A percentile compares a stretch with the other conserved stretches of the same genome.
These are phyloP conservation scores for Xylaria digitata DNA, from an alignment of 2,329 filamentous ascomycete species.

Conservation along the genomic window DNA sequence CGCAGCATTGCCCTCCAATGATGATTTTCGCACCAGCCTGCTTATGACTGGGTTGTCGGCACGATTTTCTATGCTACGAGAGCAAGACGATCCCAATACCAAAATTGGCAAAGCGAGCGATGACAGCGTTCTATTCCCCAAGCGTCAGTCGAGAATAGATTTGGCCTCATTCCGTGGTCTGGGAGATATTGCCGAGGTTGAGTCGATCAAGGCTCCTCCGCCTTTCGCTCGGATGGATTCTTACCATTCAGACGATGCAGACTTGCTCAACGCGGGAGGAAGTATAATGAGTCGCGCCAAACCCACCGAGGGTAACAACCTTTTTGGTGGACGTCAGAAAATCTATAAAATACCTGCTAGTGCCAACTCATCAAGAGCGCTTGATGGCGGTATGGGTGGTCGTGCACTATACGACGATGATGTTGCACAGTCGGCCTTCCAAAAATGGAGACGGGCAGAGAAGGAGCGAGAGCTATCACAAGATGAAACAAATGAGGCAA, in stretches of 20 bases:
- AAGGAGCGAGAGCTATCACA: conserved; percentile 61
- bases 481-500: conserved; percentile 54
- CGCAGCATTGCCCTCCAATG: conserved; percentile 78
- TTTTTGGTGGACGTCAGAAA: conserved; percentile 96
- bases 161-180: conserved; percentile 71
- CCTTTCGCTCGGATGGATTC: conserved; percentile 71
- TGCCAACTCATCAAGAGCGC: conserved; percentile 56
- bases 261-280: conserved; percentile 66
- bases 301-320: conserved; percentile 86
- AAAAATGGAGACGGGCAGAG: conserved; percentile 75
- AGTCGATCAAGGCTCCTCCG: conserved; percentile 76
- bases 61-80: conserved; percentile 94
- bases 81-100: conserved; percentile 91
- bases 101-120: conserved; percentile 94
- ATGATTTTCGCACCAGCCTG: conserved; percentile 95
- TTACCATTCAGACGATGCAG: conserved; percentile 74
- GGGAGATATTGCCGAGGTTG: conserved; percentile 89
- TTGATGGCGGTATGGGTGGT: conserved; percentile 66
- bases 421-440: conserved; percentile 83
- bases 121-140: conserved; percentile 88
- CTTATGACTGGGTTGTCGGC: conserved; percentile 95
- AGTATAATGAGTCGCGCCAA: conserved; percentile 88
- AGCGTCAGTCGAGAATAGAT: conserved; percentile 82
- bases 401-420: conserved; percentile 88
- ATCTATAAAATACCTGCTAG: conserved; percentile 83